phyloP scores from a whole-genome alignment of 2,329 filamentous ascomycete species.

The Talaromyces sp. region DNA sequence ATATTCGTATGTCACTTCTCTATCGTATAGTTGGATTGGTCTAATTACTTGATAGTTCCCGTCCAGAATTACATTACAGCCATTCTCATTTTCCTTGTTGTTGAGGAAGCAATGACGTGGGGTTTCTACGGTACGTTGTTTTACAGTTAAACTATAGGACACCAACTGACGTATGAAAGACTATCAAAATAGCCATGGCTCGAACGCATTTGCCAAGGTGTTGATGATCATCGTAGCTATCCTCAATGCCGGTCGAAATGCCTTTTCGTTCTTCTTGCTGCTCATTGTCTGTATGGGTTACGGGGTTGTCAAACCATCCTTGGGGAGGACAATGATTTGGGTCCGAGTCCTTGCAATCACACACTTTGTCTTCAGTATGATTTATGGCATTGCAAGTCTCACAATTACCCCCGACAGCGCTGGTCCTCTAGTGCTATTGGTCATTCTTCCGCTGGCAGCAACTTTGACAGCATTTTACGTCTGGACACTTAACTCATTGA shows the following conservation, averaged over 20 bases:
- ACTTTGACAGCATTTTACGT: conserved; percentile 97
- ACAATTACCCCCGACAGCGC: conserved; percentile 84
- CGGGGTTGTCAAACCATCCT: conserved; percentile 88
- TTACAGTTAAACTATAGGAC: background rate
- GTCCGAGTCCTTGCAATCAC: conserved; percentile 86
- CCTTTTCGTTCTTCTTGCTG: conserved; percentile 95
- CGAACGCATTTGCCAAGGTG: conserved; percentile 76
- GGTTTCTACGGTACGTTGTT: conserved; percentile 75
- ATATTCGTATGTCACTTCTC: conserved; percentile 61
- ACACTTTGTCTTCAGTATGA: conserved; percentile 91
- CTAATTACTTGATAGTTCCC: conserved; percentile 56
- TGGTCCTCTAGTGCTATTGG: conserved; percentile 83
- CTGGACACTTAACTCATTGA: conserved; percentile 95
- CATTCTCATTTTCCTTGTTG: conserved; percentile 85
- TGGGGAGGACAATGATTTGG: conserved; percentile 91
- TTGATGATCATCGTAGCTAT: conserved; percentile 89
- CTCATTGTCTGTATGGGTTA: conserved; percentile 99
- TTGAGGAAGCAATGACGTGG: conserved; percentile 99
- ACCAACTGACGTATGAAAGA: conserved; percentile 54
- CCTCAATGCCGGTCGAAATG: conserved; percentile 89
- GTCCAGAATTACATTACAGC: conserved; percentile 99
- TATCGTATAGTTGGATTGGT: background rate
- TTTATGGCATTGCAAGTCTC: conserved; percentile 87
- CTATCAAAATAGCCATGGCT: conserved; percentile 85
- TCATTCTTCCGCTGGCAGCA: conserved; percentile 85